phyloP scores from a whole-genome alignment of 192 early-diverging fungal species.

The Geranomyces michiganensis region DNA sequence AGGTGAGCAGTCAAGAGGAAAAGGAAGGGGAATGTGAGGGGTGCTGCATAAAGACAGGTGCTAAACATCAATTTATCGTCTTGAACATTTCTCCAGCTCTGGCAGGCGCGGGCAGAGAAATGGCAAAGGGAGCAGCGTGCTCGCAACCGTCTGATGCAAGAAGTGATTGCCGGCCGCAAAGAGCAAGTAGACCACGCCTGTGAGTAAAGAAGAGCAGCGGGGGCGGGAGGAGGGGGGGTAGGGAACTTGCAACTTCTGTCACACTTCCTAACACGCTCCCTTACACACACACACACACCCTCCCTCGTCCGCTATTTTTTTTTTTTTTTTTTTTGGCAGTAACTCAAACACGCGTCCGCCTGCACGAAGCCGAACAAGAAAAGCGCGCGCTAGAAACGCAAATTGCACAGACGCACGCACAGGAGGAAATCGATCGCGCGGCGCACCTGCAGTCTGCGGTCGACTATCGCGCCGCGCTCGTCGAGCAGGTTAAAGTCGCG shows the following conservation, averaged over 20 bases:
- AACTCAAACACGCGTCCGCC: slow-evolving; percentile 37
- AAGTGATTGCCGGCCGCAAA: slow-evolving; percentile 49
- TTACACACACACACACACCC: neutral
- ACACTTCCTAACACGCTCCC: too few species aligned
- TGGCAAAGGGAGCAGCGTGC: slow-evolving; percentile 54
- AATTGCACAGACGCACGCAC: slow-evolving; percentile 35
- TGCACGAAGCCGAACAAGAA: slow-evolving; percentile 40
- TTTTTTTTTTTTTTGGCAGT: slow-evolving; percentile 15
- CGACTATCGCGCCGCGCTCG: slow-evolving; percentile 36
- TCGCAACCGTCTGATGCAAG: slow-evolving; percentile 54
- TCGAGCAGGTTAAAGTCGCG: slow-evolving; percentile 43
- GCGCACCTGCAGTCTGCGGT: slow-evolving; percentile 17
- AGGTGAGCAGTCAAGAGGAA: slow-evolving; percentile 30
- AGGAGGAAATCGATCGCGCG: slow-evolving; percentile 38
- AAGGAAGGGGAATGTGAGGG: neutral
- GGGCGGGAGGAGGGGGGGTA: too few species aligned
- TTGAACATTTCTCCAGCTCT: slow-evolving; percentile 48
- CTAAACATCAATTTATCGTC: too few species aligned
- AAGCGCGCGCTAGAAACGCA: slow-evolving; percentile 38
- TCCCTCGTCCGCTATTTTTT: neutral
- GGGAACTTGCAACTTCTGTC: neutral
- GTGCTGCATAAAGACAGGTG: too few species aligned
- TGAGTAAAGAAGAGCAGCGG: too few species aligned
- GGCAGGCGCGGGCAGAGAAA: slow-evolving; percentile 51
- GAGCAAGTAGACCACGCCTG: slow-evolving; percentile 48